phyloP scores from a whole-genome alignment of 768 basidiomycete genomes.

The Kwoniella mangroviensis region DNA sequence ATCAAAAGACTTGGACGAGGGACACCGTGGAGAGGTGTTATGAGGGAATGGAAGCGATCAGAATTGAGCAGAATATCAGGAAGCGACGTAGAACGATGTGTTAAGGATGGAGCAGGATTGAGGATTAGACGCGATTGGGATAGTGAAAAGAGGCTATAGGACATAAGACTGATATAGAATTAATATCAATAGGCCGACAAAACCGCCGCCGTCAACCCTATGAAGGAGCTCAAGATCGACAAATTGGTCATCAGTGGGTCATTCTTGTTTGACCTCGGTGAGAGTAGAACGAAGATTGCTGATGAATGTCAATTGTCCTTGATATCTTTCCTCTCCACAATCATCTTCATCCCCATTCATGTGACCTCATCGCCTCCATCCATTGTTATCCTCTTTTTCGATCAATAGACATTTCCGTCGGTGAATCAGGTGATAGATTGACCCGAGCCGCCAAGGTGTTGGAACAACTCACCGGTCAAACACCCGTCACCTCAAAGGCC shows the following conservation, averaged over 20 bases:
- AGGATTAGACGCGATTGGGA: not conserved
- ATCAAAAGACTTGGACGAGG: not conserved
- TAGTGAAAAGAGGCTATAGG: not conserved
- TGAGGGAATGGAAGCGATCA: not conserved
- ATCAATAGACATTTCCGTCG: conserved; percentile 91
- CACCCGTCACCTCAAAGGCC: conserved; percentile 98
- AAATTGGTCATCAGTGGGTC: conserved; percentile 99
- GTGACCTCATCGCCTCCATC: not conserved
- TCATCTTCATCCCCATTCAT: not conserved
- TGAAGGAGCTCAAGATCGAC: conserved; percentile 95
- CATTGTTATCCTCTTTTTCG: not conserved
- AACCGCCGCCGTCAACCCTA: conserved; percentile 69
- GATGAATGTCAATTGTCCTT: not conserved
- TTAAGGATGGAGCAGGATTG: not conserved
- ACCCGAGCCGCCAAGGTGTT: conserved; percentile 99
- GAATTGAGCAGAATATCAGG: not conserved
- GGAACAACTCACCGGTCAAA: conserved; percentile 98
- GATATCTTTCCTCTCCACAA: not conserved
- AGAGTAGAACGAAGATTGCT: not conserved
- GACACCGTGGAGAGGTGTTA: not conserved
- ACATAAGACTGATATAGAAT: conserved; percentile 12
- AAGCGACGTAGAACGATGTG: not conserved
- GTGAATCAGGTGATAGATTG: conserved; percentile 98
- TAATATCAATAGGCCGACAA: conserved; percentile 55
- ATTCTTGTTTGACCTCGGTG: conserved; percentile 1